Evolutionary conservation across 73 alveolate genomes (phyloP).

Genomic region (Paramecium sexaurelia): DNA sequence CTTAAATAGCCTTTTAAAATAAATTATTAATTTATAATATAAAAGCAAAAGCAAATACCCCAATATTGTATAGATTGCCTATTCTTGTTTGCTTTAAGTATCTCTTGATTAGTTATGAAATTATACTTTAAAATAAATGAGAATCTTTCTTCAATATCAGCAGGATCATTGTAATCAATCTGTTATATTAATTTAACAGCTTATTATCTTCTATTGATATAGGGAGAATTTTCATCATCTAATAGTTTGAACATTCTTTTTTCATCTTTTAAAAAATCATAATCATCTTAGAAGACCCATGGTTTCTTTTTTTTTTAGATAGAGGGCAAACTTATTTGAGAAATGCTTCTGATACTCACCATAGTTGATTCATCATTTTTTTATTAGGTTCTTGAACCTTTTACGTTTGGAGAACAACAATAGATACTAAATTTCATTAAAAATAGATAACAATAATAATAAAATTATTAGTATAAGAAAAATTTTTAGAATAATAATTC

Average conservation of each 20-base stretch:
- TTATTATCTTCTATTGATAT: not conserved
- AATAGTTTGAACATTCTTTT: not conserved
- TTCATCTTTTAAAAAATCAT: not conserved
- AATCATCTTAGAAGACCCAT: not conserved
- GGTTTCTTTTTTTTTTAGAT: not conserved
- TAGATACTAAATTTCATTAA: not conserved
- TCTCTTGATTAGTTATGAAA: not conserved
- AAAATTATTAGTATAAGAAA: too few species aligned
- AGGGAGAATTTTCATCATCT: not conserved
- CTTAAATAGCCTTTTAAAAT: not conserved
- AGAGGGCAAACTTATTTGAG: not conserved
- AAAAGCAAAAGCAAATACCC: not conserved
- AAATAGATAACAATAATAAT: too few species aligned
- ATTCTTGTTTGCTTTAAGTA: not conserved
- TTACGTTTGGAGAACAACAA: not conserved
- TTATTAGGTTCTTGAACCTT: not conserved
- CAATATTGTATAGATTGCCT: conserved; percentile 8
- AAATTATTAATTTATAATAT: not conserved
- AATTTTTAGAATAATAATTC: too few species aligned
- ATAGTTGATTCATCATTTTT: not conserved
- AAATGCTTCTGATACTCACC: not conserved
- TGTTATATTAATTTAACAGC: not conserved
- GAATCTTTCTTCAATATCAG: conserved; percentile 32
- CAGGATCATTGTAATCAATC: not conserved
- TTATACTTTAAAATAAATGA: not conserved